Evolutionary conservation across 1,139 yeast species (phyloP).

Genomic region (Pichia sp.): DNA sequence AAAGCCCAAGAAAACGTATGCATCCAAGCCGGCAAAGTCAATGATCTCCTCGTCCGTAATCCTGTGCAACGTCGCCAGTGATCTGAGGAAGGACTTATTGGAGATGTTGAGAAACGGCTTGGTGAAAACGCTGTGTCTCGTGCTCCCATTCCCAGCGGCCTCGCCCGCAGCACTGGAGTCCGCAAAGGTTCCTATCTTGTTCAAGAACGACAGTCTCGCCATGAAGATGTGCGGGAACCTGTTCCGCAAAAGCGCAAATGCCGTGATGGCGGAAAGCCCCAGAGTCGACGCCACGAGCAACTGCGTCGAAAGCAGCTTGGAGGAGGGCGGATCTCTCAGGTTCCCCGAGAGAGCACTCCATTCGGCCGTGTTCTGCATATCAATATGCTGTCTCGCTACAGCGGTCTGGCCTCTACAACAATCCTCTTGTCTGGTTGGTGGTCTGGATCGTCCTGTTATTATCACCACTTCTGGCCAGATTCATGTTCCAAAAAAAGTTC

Average conservation of each 20-base stretch:
- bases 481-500: neutral
- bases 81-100: conserved; percentile 59
- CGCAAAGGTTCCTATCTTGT: neutral
- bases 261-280: conserved; percentile 42
- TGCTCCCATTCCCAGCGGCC: conserved; percentile 16
- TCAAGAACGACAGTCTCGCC: conserved; percentile 32
- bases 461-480: neutral
- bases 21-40: conserved; percentile 90
- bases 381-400: too few species aligned
- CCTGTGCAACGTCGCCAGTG: conserved; percentile 64
- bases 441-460: too few species aligned
- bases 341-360: conserved; percentile 18
- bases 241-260: conserved; percentile 42
- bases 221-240: conserved; percentile 53
- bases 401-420: too few species aligned
- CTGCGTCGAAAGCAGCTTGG: conserved; percentile 37
- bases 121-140: conserved; percentile 2
- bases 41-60: conserved; percentile 73
- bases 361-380: neutral
- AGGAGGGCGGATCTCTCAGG: conserved; percentile 30
- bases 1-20: conserved; percentile 75
- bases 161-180: neutral
- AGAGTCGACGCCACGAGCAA: conserved; percentile 40
- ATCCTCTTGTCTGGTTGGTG: too few species aligned
- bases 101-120: conserved; percentile 27